These are phyloP conservation scores for Ustilaginoidea virens DNA, from an alignment of 2,329 filamentous ascomycete genomes.

Conservation along the genomic window DNA sequence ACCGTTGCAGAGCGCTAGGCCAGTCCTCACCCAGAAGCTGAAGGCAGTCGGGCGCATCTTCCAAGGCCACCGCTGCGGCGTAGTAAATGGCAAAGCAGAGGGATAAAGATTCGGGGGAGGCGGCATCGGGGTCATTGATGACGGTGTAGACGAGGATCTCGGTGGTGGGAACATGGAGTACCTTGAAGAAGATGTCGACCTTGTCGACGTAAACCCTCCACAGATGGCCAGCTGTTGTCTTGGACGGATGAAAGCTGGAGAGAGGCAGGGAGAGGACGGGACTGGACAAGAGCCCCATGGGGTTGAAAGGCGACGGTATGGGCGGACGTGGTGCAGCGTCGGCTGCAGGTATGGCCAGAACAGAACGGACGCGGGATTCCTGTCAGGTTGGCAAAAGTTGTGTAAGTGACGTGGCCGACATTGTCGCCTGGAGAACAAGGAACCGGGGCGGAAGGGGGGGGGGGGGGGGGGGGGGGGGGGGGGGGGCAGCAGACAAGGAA, in stretches of 20 bases:
- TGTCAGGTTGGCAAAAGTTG: background rate
- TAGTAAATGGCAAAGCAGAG: conserved; percentile 35
- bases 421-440: background rate
- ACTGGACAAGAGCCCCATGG: conserved; percentile 17
- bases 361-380: conserved; percentile 2
- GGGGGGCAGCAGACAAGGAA: too few species aligned
- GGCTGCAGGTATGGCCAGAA: conserved; percentile 4
- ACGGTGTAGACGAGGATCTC: conserved; percentile 18
- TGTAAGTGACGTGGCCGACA: too few species aligned
- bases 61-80: conserved; percentile 26
- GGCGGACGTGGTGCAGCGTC: conserved; percentile 3
- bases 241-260: conserved; percentile 12
- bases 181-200: conserved; percentile 14
- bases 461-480: too few species aligned
- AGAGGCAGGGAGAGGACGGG: conserved; percentile 7
- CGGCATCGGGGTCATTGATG: conserved; percentile 13
- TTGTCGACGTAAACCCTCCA: conserved; percentile 15
- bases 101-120: conserved; percentile 15
- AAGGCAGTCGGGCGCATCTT: conserved; percentile 18
- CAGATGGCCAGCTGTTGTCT: conserved; percentile 12
- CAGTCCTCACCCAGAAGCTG: conserved; percentile 10
- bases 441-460: background rate
- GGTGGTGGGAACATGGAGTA: conserved; percentile 15
- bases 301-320: conserved; percentile 13
- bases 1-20: conserved; percentile 11